Evolutionary conservation across 139 green algal species (phyloP).

Genomic region (Chlorella sp.): DNA sequence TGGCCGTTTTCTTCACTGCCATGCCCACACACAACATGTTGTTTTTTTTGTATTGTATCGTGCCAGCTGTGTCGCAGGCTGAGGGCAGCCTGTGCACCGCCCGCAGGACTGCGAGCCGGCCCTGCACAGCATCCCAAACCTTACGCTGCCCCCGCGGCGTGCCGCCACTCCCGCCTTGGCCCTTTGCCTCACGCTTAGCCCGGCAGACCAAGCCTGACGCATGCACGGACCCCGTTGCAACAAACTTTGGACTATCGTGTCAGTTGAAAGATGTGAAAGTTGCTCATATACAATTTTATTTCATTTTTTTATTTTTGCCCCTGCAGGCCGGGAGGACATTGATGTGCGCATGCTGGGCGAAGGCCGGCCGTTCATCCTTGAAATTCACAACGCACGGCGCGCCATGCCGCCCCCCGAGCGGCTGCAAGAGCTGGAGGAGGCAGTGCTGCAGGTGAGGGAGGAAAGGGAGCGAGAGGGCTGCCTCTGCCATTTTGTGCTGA

Average conservation of each 20-base stretch:
- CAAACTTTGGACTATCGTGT: too few relatives aligned
- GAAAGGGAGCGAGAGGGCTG: neutral
- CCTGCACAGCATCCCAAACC: too few relatives aligned
- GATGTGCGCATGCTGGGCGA: conserved; percentile 91
- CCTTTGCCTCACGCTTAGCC: neutral
- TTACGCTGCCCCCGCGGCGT: too few relatives aligned
- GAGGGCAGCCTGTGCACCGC: neutral
- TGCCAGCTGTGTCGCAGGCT: neutral
- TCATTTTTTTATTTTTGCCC: neutral
- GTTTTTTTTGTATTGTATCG: too few relatives aligned
- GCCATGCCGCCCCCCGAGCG: neutral
- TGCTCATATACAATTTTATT: too few relatives aligned
- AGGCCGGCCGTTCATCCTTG: conserved; percentile 84
- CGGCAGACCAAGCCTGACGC: neutral
- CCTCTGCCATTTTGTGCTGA: neutral
- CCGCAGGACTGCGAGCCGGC: too few relatives aligned
- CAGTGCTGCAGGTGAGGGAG: neutral
- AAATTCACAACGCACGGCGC: conserved; percentile 66
- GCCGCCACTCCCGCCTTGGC: too few relatives aligned
- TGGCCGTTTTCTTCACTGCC: neutral
- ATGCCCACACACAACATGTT: too few relatives aligned
- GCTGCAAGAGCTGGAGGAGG: conserved; percentile 12
- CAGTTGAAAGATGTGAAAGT: too few relatives aligned
- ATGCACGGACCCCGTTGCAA: too few relatives aligned
- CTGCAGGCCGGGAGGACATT: conserved; percentile 85